Evolutionary conservation across 2,329 filamentous ascomycete species (phyloP).

Genomic region (Aspergillus viridinutans): DNA sequence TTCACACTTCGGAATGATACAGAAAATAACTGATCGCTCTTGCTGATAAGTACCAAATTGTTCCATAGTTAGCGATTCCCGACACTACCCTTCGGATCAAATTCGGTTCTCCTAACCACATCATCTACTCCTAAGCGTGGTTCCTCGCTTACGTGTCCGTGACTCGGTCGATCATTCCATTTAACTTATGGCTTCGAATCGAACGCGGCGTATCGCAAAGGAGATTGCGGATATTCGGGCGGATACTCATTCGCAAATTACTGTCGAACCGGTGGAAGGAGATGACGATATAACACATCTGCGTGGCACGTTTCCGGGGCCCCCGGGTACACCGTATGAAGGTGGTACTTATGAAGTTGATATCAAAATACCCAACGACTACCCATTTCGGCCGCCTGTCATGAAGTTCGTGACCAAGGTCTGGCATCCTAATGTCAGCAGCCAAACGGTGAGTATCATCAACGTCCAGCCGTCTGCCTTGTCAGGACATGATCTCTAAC

Average conservation of each 20-base stretch:
- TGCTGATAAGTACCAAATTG: neutral
- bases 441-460: conserved; percentile 67
- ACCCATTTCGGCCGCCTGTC: conserved; percentile 85
- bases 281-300: conserved; percentile 74
- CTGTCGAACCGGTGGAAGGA: conserved; percentile 58
- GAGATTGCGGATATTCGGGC: conserved; percentile 47
- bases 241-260: conserved; percentile 74
- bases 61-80: neutral
- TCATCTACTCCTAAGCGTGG: neutral
- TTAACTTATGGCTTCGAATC: conserved; percentile 52
- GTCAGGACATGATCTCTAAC: neutral
- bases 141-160: neutral
- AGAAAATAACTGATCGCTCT: neutral
- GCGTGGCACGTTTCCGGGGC: conserved; percentile 76
- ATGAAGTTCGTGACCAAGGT: conserved; percentile 93
- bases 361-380: conserved; percentile 80
- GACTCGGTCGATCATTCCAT: neutral
- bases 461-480: neutral
- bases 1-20: neutral
- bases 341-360: conserved; percentile 79
- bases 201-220: conserved; percentile 52
- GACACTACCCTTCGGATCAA: neutral
- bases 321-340: conserved; percentile 89
- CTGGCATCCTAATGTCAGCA: conserved; percentile 97
- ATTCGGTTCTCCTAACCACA: neutral